Evolutionary conservation across 208 protist genomes (phyloP), one percentile per base, ranked within the genome.

Genomic region (Blastocrithidia nonstop): DNA sequence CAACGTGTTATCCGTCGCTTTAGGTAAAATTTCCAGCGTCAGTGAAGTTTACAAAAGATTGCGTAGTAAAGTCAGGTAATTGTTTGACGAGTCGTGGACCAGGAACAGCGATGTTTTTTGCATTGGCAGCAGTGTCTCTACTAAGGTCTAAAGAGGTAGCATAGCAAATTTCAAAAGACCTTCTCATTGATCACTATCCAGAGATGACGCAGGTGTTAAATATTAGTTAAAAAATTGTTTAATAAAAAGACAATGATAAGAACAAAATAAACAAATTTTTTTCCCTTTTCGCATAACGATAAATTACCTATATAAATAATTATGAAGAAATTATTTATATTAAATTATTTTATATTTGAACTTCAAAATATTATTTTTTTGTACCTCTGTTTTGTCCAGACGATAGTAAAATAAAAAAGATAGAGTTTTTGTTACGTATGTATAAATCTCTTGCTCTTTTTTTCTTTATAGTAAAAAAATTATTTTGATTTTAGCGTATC

Each of bases 71-170:
- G 54, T 80, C 62, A 38, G 76, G 68, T 29, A 84, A 88, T 50
- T 87, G 75, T 54, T 65, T 93, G 37, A 89, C 83, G 15, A 89
- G 79, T 57, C 75, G 63, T 25, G 75, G 75, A 15, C 83, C 83
- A 17, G 83, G 72, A n/a, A 88, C 83, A 5, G 71, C 83, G 25
- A 79, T 88, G 31, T 75, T 73, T 43, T 93, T 89, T 62, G 78
- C 35, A 15, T 67, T 93, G 23, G 78, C 74, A 4, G 79, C 70
- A 15, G 78, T 85, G 24, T 61, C 67, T 11, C 47, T 76, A 5
- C 65, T 93, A 41, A 50, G 42, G 29, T 80, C 67, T 6, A 64
- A 54, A 28, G 76, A 87, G 4, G n/a, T 75, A 2, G 83, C 79
- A 1, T 45, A 71, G 31, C 35, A 42, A n/a, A 21, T 93, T 17